Conservation (phyloP, 1,284 basidiomycete species). For the Singerocomus rubriflavus region DNA sequence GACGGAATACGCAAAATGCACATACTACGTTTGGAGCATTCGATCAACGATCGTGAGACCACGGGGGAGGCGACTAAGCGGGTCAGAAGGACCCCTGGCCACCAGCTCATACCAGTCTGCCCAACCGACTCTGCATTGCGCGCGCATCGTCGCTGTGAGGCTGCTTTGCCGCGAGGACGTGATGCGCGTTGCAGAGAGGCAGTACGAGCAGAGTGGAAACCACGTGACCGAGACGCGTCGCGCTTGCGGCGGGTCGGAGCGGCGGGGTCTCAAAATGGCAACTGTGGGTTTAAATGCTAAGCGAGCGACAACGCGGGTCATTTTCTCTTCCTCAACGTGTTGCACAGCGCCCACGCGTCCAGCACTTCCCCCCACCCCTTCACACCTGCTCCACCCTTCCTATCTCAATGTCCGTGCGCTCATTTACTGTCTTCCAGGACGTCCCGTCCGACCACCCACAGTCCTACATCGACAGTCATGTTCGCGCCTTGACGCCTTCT, state of each 20-base stretch:
- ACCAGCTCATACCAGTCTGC: slow-evolving; percentile 14
- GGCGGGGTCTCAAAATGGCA: slow-evolving; percentile 33
- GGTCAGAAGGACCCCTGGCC: slow-evolving; percentile 5
- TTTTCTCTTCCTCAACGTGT: slow-evolving; percentile 32
- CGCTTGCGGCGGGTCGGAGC: slow-evolving; percentile 29
- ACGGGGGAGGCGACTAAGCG: neutral
- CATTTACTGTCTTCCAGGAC: slow-evolving; percentile 69
- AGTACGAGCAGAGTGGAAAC: neutral
- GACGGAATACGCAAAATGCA: slow-evolving; percentile 9
- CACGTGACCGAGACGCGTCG: slow-evolving; percentile 33
- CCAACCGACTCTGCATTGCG: neutral
- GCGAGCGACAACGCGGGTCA: slow-evolving; percentile 22
- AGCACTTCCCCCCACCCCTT: neutral
- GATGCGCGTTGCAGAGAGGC: slow-evolving; percentile 1
- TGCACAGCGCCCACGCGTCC: slow-evolving; percentile 31
- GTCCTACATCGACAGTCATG: slow-evolving; percentile 25
- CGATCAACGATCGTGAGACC: slow-evolving; percentile 26
- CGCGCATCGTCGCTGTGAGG: no score
- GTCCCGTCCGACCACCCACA: slow-evolving; percentile 33
- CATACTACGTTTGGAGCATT: slow-evolving; percentile 15
- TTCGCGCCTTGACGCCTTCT: slow-evolving; percentile 12
- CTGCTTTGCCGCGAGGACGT: neutral
- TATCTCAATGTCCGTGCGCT: slow-evolving; percentile 48
- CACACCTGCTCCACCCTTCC: slow-evolving; percentile 10
- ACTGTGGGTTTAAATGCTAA: slow-evolving; percentile 31